Base-by-base conservation (phyloP, 1,284 basidiomycete species). In the Rhodotorula mucilaginosa region DNA sequence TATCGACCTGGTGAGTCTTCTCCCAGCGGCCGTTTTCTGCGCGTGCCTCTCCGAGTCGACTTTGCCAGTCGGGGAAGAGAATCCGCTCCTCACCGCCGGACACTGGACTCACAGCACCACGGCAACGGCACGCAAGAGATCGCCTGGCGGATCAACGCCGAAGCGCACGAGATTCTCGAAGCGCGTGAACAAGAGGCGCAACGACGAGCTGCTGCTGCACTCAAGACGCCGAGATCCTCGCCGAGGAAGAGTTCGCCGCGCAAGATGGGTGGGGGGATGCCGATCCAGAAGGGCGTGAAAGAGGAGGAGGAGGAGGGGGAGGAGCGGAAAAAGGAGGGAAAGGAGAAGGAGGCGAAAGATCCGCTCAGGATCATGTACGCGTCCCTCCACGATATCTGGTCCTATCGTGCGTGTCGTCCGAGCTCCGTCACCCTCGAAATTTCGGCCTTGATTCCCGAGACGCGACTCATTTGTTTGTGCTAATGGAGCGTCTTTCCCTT, bases 41-140 rank as follows among this genome's bases (percentile, higher is more conserved):
- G 39, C 39, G 39, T 39, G 39, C 12, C 12, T 39, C 39, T 39
- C 39, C 39, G 39, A 39, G 39, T 39, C 39, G 39, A 39, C 39
- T 39, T 39, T 12, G 5, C 34, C 4, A 34, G 34, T 39, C 39
- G 39, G 10, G 39, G 39, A 39, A 8, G 39, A 39, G 10, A 8
- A 39, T 39, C 39, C 39, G 39, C 12, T 39, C 6, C 39, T 39
- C 10, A 39, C 34, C 8, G 13, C 6, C 56, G 46, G 0, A 26
- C 46, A 49, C 15, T 2, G 8, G 2, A 26, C 58, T 23, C 46
- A 68, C 21, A 71, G 56, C 58, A 68, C 29, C 52, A 68, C 76
- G 91, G 93, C 13, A 96, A 98, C 79, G 96, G 96, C 2, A 97
- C 93, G 0, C 94, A 97, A 79, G 88, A 92, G 1, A 88, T 97